Conservation (phyloP, 2,329 filamentous ascomycete species). For the Paraphaeosphaeria minitans region DNA sequence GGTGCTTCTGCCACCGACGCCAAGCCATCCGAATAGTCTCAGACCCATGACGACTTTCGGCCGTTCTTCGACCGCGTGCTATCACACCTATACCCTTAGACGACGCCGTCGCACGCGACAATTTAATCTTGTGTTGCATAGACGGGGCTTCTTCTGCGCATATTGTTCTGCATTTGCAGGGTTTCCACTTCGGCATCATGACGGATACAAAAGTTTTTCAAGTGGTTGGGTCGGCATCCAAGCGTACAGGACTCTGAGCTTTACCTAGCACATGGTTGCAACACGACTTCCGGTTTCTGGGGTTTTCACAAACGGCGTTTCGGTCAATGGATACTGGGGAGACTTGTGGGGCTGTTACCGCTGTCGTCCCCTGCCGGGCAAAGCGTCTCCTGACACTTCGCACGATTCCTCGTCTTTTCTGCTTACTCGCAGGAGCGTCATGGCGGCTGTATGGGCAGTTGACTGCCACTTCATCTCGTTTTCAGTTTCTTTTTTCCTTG, state of each 20-base stretch:
- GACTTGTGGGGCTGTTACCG: slow-evolving; percentile 4
- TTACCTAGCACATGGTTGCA: slow-evolving; percentile 13
- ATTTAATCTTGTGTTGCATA: slow-evolving; percentile 50
- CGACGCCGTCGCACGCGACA: slow-evolving; percentile 40
- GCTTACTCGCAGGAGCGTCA: background rate
- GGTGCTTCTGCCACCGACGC: slow-evolving; percentile 29
- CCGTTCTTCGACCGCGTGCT: slow-evolving; percentile 38
- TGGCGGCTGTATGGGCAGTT: slow-evolving; percentile 10
- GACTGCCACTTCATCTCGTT: background rate
- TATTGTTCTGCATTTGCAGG: slow-evolving; percentile 47
- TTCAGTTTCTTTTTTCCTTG: slow-evolving; percentile 14
- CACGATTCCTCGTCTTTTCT: slow-evolving; percentile 1
- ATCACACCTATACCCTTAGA: slow-evolving; percentile 45
- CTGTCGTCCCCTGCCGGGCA: slow-evolving; percentile 2
- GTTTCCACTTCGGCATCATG: slow-evolving; percentile 27
- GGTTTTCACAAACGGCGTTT: slow-evolving; percentile 13
- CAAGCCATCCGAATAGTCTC: slow-evolving; percentile 47
- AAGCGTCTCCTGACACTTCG: slow-evolving; percentile 5
- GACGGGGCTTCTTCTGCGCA: slow-evolving; percentile 47
- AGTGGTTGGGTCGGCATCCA: slow-evolving; percentile 20
- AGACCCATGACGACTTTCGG: slow-evolving; percentile 29
- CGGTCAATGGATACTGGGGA: slow-evolving; percentile 5
- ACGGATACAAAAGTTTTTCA: slow-evolving; percentile 32
- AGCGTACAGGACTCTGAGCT: slow-evolving; percentile 17
- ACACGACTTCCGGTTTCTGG: slow-evolving; percentile 14